Evolutionary conservation across 2,329 filamentous ascomycete species (phyloP).

Genomic region (Colletotrichum paranaense): DNA sequence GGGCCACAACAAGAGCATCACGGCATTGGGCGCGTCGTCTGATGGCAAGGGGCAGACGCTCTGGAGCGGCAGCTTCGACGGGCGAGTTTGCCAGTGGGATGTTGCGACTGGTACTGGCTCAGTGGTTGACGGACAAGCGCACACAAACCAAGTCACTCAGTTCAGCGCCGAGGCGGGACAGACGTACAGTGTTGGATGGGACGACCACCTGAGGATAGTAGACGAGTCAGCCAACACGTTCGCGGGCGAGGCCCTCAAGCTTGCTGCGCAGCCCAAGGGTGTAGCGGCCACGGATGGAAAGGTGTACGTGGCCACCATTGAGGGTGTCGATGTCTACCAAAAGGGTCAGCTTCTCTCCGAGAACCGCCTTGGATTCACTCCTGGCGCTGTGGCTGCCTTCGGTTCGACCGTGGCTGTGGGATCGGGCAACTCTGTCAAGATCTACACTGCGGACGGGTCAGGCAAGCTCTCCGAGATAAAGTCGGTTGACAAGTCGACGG

Average conservation of each 20-base stretch:
- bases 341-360: slow-evolving; percentile 71
- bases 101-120: slow-evolving; percentile 74
- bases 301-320: slow-evolving; percentile 68
- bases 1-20: slow-evolving; percentile 93
- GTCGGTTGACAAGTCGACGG: slow-evolving; percentile 75
- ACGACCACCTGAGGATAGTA: slow-evolving; percentile 86
- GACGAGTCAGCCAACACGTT: slow-evolving; percentile 82
- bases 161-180: slow-evolving; percentile 72
- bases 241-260: slow-evolving; percentile 72
- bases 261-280: slow-evolving; percentile 85
- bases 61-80: slow-evolving; percentile 93
- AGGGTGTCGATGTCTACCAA: slow-evolving; percentile 64
- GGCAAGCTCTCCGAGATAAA: slow-evolving; percentile 65
- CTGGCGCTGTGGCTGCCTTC: slow-evolving; percentile 78
- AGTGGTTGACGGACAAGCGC: slow-evolving; percentile 81
- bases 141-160: slow-evolving; percentile 87
- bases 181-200: slow-evolving; percentile 92
- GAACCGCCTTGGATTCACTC: slow-evolving; percentile 70
- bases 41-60: slow-evolving; percentile 72
- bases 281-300: slow-evolving; percentile 65
- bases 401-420: slow-evolving; percentile 80
- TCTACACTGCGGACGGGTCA: slow-evolving; percentile 74
- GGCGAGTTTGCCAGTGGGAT: slow-evolving; percentile 88
- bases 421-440: slow-evolving; percentile 76
- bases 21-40: slow-evolving; percentile 72